These are phyloP conservation scores for Russula compacta DNA, from an alignment of 768 basidiomycete genomes.

Conservation along the genomic window DNA sequence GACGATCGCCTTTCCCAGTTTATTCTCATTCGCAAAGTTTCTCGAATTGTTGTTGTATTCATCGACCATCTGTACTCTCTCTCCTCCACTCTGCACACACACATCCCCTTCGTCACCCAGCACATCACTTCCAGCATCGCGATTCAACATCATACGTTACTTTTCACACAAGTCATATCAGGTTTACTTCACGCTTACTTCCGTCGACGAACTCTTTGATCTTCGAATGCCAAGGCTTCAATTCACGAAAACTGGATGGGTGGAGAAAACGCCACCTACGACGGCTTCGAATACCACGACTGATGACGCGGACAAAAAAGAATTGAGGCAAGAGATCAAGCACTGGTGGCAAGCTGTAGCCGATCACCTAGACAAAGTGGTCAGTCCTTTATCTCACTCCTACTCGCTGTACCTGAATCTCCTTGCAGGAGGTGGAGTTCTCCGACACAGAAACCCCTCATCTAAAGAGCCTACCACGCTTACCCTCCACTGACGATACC, in stretches of 20 bases:
- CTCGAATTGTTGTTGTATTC: conserved; percentile 21
- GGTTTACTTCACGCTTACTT: conserved; percentile 39
- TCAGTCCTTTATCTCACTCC: conserved; percentile 24
- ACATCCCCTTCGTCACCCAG: conserved; percentile 17
- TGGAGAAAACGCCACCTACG: conserved; percentile 15
- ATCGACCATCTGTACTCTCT: conserved; percentile 27
- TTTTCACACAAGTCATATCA: conserved; percentile 31
- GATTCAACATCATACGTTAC: conserved; percentile 33
- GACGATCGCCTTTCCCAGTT: conserved; percentile 29
- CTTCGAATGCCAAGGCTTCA: conserved; percentile 52
- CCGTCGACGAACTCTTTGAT: conserved; percentile 51
- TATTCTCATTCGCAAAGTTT: conserved; percentile 40
- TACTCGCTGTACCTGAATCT: neutral
- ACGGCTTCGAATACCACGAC: neutral
- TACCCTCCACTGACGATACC: conserved; percentile 49
- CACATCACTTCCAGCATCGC: conserved; percentile 24
- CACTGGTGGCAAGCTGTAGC: conserved; percentile 59
- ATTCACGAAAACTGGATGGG: conserved; percentile 30
- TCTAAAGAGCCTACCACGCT: conserved; percentile 47
- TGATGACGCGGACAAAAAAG: conserved; percentile 35
- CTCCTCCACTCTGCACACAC: conserved; percentile 12
- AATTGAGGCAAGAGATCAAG: conserved; percentile 51
- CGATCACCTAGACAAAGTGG: conserved; percentile 52
- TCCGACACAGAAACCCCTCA: conserved; percentile 17
- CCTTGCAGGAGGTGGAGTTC: conserved; percentile 37